Evolutionary conservation across 257 asterid species (phyloP).

Genomic region (Solanum tarapatanum): DNA sequence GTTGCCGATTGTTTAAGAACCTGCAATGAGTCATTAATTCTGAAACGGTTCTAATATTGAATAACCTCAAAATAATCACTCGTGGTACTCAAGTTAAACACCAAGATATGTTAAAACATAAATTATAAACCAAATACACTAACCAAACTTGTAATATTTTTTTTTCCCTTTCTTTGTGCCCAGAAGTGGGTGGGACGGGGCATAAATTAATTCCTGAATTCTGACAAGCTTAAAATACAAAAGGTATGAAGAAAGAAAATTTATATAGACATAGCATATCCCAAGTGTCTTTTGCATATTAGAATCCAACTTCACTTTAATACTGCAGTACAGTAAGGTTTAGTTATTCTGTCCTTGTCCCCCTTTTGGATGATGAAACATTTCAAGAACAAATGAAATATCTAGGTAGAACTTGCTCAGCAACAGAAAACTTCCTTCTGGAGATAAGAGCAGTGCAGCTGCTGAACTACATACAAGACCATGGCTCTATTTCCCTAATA

Average conservation of each 20-base stretch:
- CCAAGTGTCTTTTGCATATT: neutral
- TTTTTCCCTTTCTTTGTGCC: neutral
- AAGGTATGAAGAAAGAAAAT: neutral
- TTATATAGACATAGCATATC: neutral
- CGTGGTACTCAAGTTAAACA: neutral
- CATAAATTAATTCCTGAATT: neutral
- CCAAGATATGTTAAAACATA: neutral
- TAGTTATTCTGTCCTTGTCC: neutral
- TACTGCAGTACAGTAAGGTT: neutral
- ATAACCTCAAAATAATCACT: neutral
- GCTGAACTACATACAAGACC: neutral
- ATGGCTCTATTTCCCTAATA: neutral
- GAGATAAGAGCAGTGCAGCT: neutral
- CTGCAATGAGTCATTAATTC: constrained; percentile 36
- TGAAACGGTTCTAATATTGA: neutral
- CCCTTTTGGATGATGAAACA: neutral
- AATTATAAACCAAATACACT: neutral
- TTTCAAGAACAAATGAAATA: neutral
- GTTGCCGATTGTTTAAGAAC: constrained; percentile 71
- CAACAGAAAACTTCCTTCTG: neutral
- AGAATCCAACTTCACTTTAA: neutral
- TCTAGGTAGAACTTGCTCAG: neutral
- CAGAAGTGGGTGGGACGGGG: neutral
- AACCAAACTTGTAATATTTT: neutral
- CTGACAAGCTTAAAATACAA: neutral